A percentile compares a stretch with the other conserved stretches of the same genome.
phyloP scores from a whole-genome alignment of 129 eudicot genomes.

The Helianthus annuus region DNA sequence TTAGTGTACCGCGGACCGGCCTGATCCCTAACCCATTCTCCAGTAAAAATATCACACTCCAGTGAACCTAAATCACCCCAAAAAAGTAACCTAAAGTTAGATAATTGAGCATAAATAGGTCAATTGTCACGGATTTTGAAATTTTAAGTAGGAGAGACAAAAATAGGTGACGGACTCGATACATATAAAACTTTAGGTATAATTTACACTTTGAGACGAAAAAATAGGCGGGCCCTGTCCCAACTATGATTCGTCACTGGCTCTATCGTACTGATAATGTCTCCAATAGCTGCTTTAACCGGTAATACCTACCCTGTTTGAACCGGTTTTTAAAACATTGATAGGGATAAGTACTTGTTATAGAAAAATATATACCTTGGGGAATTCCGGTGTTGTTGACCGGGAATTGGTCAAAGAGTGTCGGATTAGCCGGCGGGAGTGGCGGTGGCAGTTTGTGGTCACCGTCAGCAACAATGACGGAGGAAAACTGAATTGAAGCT shows the following conservation, averaged over 20 bases:
- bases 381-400: conserved; percentile 26
- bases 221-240: too few relatives aligned
- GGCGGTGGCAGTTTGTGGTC: conserved; percentile 17
- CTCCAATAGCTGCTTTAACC: too few relatives aligned
- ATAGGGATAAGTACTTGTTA: not conserved
- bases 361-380: conserved; percentile 32
- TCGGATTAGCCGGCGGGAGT: conserved; percentile 6
- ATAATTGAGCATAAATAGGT: too few relatives aligned
- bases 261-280: too few relatives aligned
- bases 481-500: conserved; percentile 34
- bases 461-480: conserved; percentile 26
- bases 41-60: conserved; percentile 63
- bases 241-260: too few relatives aligned
- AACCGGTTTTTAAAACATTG: too few relatives aligned
- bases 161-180: too few relatives aligned
- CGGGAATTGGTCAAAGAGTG: conserved; percentile 28
- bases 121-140: too few relatives aligned
- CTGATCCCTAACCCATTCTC: conserved; percentile 69
- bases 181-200: too few relatives aligned
- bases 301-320: too few relatives aligned
- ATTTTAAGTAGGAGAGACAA: too few relatives aligned
- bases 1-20: conserved; percentile 70
- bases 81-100: not conserved
- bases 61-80: conserved; percentile 26
- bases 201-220: too few relatives aligned